These are phyloP conservation scores for Pichia paraexigua DNA, from an alignment of 805 yeast genomes.

Conservation along the genomic window DNA sequence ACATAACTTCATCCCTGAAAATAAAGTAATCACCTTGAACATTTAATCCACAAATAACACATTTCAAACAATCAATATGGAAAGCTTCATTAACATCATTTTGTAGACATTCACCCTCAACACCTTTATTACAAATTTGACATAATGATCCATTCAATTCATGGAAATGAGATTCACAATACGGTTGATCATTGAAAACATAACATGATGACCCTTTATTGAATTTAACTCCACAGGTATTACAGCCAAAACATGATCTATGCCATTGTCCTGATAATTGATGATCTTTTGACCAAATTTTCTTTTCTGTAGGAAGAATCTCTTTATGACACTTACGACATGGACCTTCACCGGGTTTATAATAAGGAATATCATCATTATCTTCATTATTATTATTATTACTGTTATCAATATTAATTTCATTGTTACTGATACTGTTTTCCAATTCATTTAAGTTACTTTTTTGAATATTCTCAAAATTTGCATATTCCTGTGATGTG, in stretches of 20 bases:
- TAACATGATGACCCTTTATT: slow-evolving; percentile 60
- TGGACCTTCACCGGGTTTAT: slow-evolving; percentile 64
- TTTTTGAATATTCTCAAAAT: background rate
- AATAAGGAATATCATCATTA: slow-evolving; percentile 3
- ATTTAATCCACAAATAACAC: slow-evolving; percentile 47
- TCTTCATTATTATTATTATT: background rate
- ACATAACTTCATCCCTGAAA: slow-evolving; percentile 39
- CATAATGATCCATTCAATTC: slow-evolving; percentile 69
- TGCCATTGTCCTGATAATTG: slow-evolving; percentile 93
- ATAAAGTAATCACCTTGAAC: slow-evolving; percentile 52
- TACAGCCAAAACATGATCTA: slow-evolving; percentile 73
- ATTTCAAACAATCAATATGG: slow-evolving; percentile 66
- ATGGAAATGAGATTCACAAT: slow-evolving; percentile 76
- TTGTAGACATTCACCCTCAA: slow-evolving; percentile 88
- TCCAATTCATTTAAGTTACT: background rate
- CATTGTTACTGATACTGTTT: background rate
- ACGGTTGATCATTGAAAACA: slow-evolving; percentile 71
- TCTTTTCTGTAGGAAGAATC: slow-evolving; percentile 44
- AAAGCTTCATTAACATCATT: slow-evolving; percentile 63
- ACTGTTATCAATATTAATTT: background rate
- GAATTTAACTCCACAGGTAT: slow-evolving; percentile 49
- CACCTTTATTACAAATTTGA: slow-evolving; percentile 58
- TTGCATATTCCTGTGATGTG: slow-evolving; percentile 1
- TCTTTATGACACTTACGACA: slow-evolving; percentile 63
- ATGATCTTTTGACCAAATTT: slow-evolving; percentile 80